phyloP scores from a whole-genome alignment of 148 eudicot genomes.

The Persicaria maculosa region DNA sequence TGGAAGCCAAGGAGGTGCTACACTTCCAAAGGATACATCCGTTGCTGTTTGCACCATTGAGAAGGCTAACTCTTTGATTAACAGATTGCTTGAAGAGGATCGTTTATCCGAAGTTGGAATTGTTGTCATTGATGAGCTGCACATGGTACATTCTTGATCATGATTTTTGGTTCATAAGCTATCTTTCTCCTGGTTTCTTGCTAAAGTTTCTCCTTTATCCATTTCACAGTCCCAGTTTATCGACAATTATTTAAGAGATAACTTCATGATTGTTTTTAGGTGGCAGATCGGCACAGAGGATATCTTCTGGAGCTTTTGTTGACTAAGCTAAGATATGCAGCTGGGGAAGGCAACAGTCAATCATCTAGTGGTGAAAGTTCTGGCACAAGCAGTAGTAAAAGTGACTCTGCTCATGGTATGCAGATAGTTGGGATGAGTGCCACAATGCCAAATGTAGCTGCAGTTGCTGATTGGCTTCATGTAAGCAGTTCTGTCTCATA shows the following conservation, averaged over 20 bases:
- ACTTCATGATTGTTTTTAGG: constrained; percentile 42
- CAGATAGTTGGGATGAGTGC: constrained; percentile 99
- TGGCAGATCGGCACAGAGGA: constrained; percentile 97
- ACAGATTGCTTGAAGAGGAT: constrained; percentile 90
- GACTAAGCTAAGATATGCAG: constrained; percentile 95
- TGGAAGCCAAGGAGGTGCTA: constrained; percentile 96
- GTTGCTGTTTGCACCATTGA: constrained; percentile 98
- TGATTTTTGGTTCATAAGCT: background rate
- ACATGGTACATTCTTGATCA: constrained; percentile 57
- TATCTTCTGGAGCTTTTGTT: constrained; percentile 93
- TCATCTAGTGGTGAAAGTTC: constrained; percentile 86
- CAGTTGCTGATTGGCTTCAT: constrained; percentile 99
- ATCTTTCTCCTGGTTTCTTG: background rate
- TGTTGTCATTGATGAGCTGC: constrained; percentile 96
- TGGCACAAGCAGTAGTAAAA: constrained; percentile 71
- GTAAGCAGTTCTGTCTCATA: constrained; percentile 35
- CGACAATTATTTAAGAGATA: constrained; percentile 14
- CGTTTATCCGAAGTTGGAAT: constrained; percentile 96
- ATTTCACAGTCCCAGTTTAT: background rate
- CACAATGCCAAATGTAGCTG: constrained; percentile 95
- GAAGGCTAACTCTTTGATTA: constrained; percentile 93
- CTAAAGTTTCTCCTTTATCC: background rate
- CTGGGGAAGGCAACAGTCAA: constrained; percentile 88
- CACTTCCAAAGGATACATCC: constrained; percentile 91
- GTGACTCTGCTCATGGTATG: constrained; percentile 69